A percentile compares a stretch with the other conserved stretches of the same genome.
Evolutionary conservation across 2,329 filamentous ascomycete species (phyloP).

Genomic region (Ascochyta fabae): DNA sequence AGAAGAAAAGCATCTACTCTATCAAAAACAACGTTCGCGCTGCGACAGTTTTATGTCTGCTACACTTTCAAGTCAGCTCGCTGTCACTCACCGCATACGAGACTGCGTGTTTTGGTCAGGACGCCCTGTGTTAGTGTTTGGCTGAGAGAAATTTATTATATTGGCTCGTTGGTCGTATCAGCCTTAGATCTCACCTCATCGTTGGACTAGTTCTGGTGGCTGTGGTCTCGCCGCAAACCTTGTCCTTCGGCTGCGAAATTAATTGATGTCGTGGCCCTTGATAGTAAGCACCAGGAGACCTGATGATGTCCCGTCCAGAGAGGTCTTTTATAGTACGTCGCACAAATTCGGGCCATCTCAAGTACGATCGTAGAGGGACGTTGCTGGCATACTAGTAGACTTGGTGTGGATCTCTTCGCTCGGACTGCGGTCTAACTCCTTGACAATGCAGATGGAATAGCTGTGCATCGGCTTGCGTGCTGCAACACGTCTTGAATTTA

Average conservation of each 20-base stretch:
- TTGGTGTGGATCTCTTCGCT: neutral
- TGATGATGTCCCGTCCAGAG: neutral
- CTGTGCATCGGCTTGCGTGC: neutral
- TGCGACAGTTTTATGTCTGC: neutral
- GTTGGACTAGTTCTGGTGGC: neutral
- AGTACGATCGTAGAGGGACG: neutral
- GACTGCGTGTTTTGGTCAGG: neutral
- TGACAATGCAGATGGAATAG: neutral
- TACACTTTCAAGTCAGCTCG: neutral
- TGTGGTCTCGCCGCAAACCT: neutral
- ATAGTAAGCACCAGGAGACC: neutral
- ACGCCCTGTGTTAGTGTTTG: slow-evolving; percentile 1
- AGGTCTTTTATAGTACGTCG: neutral
- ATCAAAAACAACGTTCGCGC: neutral
- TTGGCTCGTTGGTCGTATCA: neutral
- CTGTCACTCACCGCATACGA: neutral
- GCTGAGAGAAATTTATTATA: neutral
- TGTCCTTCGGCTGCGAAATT: neutral
- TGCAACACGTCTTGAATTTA: neutral
- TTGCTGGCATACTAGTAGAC: too few relatives aligned
- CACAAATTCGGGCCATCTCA: neutral
- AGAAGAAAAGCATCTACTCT: neutral
- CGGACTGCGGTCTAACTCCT: too few relatives aligned
- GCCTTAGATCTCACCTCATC: neutral
- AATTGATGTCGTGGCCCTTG: neutral